Percentiles rank a stretch among this genome's conserved stretches.
phyloP scores from a whole-genome alignment of 192 early-diverging fungal genomes.

The Rhizophagus clarus region DNA sequence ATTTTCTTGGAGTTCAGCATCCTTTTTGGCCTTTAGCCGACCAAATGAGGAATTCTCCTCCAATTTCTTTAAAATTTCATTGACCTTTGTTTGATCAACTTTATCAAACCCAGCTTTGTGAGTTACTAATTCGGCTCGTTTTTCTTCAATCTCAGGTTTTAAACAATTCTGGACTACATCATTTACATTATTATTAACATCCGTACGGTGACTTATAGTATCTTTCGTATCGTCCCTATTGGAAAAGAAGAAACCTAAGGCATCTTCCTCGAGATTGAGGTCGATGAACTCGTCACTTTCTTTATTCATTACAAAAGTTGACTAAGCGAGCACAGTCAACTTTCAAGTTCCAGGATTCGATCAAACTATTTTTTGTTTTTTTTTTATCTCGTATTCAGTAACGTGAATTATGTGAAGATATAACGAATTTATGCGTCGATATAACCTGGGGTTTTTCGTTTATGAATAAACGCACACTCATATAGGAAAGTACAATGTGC shows the following conservation, averaged over 20 bases:
- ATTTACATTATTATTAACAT: neutral
- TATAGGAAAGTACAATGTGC: too few relatives aligned
- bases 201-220: too few relatives aligned
- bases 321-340: neutral
- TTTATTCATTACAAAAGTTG: neutral
- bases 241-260: neutral
- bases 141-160: neutral
- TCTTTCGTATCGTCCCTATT: neutral
- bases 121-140: neutral
- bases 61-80: conserved; percentile 61
- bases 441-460: too few relatives aligned
- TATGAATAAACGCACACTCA: too few relatives aligned
- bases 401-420: too few relatives aligned
- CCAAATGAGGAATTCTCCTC: conserved; percentile 42
- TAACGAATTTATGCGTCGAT: too few relatives aligned
- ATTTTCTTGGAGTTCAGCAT: neutral
- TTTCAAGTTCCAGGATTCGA: too few relatives aligned
- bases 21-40: conserved; percentile 2
- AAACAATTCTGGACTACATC: neutral
- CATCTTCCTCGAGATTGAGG: neutral
- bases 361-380: neutral
- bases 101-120: conserved; percentile 50
- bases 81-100: conserved; percentile 51
- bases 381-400: too few relatives aligned
- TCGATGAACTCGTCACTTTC: neutral